phyloP scores from a whole-genome alignment of 2,329 filamentous ascomycete species.

The Magnaporthiopsis incrustans region DNA sequence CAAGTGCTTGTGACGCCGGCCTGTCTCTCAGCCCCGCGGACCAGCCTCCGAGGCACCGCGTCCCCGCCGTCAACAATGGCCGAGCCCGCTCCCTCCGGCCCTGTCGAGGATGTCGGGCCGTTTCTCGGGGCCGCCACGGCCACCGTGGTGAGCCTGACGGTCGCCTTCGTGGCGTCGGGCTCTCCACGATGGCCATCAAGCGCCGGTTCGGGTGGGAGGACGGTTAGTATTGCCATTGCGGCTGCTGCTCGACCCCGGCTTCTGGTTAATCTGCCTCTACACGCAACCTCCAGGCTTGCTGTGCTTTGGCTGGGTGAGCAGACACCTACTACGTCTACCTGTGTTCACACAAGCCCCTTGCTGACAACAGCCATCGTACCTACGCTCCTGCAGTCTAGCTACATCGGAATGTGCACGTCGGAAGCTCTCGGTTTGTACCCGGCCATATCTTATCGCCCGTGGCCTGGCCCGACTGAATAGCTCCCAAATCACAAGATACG shows the following conservation, averaged over 20 bases:
- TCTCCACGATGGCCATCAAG: not conserved
- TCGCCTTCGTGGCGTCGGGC: conserved; percentile 3
- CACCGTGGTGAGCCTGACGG: not conserved
- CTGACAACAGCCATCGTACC: not conserved
- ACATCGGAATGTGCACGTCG: not conserved
- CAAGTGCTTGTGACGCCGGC: not conserved
- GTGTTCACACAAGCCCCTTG: not conserved
- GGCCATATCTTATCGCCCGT: not conserved
- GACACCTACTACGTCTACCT: not conserved
- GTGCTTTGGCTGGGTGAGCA: conserved; percentile 2
- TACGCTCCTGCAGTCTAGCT: not conserved
- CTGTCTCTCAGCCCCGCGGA: not conserved
- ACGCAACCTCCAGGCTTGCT: not conserved
- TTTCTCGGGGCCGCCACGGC: not conserved
- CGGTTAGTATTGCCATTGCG: not conserved
- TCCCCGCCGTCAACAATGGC: not conserved
- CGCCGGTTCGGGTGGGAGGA: not conserved
- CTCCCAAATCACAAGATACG: not conserved
- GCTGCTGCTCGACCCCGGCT: not conserved
- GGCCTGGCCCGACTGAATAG: not conserved
- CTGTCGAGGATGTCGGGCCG: not conserved
- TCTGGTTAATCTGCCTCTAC: not conserved
- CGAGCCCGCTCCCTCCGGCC: too few species aligned
- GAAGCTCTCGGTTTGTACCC: not conserved
- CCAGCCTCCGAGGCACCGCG: not conserved